Base-by-base conservation (phyloP, 192 early-diverging fungal genomes). In the Gonapodya prolifera region DNA sequence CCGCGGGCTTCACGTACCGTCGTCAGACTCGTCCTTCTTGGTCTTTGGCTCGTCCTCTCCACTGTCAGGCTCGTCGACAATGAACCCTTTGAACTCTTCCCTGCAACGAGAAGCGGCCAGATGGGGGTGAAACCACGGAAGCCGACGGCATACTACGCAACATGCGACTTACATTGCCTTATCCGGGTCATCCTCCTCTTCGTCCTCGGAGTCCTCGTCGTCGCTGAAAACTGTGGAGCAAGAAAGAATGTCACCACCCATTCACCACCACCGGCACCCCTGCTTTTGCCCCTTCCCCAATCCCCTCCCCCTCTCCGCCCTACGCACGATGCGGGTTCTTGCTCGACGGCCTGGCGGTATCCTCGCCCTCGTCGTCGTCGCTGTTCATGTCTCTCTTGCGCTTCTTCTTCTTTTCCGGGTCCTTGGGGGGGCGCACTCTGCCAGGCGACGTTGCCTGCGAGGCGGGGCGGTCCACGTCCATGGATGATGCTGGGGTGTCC, bases 121-220 rank as follows among this genome's bases (percentile, higher is more conserved):
- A n/a, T n/a, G n/a, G n/a, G n/a, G n/a, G n/a, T n/a, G n/a, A n/a
- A n/a, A n/a, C n/a, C n/a, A n/a, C n/a, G n/a, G n/a, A n/a, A n/a
- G n/a, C n/a, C n/a, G n/a, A n/a, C n/a, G n/a, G n/a, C n/a, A n/a
- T n/a, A n/a, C n/a, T n/a, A n/a, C n/a, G n/a, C n/a, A n/a, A n/a
- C n/a, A n/a, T n/a, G n/a, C n/a, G n/a, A n/a, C n/a, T n/a, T n/a
- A n/a, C 69, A 76, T 33, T 31, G 1, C 34, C 35, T 69, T 34
- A 69, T 69, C 45, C 45, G 95, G 83, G 35, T 90, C 89, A 70
- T 96, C 93, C 75, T 94, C 92, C 33, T 75, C 69, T 31, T 79
- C 32, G 34, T 30, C 35, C 76, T 69, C 69, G 30, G 71, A 61
- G 31, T 82, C 81, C 13, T 79, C 82, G 69, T 80, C 82, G n/a